phyloP scores from a whole-genome alignment of 2,329 filamentous ascomycete species.

The Pseudodiploospora longispora region DNA sequence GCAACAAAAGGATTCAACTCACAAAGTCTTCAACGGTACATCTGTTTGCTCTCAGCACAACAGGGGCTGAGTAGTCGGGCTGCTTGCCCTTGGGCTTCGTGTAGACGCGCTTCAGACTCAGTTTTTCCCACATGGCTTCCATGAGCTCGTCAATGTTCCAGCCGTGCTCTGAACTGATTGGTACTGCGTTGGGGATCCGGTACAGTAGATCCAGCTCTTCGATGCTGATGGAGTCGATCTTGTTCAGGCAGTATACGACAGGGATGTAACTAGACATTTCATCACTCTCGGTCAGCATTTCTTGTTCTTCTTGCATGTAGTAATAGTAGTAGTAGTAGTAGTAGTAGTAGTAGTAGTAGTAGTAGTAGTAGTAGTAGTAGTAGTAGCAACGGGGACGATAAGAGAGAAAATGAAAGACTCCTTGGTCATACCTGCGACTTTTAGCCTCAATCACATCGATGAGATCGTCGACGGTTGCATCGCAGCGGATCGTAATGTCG shows the following conservation, averaged over 20 bases:
- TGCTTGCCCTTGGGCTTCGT: conserved; percentile 95
- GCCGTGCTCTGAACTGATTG: conserved; percentile 93
- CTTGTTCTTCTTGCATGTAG: no score
- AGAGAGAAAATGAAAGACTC: no score
- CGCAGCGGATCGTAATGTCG: conserved; percentile 95
- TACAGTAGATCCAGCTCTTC: conserved; percentile 95
- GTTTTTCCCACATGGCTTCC: conserved; percentile 97
- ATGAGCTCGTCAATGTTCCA: conserved; percentile 98
- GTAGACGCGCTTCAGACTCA: conserved; percentile 85
- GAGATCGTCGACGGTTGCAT: conserved; percentile 93
- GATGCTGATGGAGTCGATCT: conserved; percentile 96
- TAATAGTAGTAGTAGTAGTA: no score
- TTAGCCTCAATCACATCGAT: conserved; percentile 95
- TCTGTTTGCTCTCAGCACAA: conserved; percentile 73
- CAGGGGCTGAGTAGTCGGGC: conserved; percentile 86
- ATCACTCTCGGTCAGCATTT: background rate
- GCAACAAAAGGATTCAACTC: conserved; percentile 33
- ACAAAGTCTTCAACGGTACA: conserved; percentile 97
- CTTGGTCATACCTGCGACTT: conserved; percentile 48
- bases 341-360: no score
- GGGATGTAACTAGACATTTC: conserved; percentile 69
- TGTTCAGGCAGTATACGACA: conserved; percentile 98
- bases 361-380: background rate
- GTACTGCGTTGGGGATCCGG: conserved; percentile 91
- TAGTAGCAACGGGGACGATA: no score